These are phyloP conservation scores for Blastobotrys niveus DNA, from an alignment of 1,139 yeast species.

Conservation along the genomic window DNA sequence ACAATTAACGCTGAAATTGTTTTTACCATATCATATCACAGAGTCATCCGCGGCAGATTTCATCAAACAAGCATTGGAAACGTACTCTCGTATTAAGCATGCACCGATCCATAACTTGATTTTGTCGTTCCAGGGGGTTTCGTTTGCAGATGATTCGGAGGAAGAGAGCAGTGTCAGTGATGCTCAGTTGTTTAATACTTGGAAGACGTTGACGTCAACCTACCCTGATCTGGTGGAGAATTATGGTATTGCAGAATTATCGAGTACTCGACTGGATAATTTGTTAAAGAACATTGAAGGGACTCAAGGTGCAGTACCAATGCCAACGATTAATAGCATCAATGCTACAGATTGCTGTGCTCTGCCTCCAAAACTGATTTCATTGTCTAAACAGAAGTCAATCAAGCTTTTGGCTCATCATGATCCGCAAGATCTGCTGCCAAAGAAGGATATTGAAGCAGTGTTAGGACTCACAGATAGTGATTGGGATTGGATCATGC, in stretches of 20 bases:
- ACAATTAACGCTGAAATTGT: conserved; percentile 25
- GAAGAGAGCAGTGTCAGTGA: conserved; percentile 15
- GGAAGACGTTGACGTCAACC: conserved; percentile 22
- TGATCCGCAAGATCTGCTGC: conserved; percentile 27
- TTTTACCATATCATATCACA: conserved; percentile 20
- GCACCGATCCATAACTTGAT: conserved; percentile 22
- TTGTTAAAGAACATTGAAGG: conserved; percentile 19
- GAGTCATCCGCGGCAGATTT: conserved; percentile 13
- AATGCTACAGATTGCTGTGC: conserved; percentile 34
- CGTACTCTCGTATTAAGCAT: conserved; percentile 8
- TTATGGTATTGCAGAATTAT: conserved; percentile 32
- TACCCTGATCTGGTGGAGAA: conserved; percentile 16
- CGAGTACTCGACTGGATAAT: conserved; percentile 22
- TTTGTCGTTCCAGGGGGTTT: conserved; percentile 26
- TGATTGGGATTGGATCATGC: conserved; percentile 30
- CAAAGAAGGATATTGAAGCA: conserved; percentile 14
- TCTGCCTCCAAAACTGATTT: conserved; percentile 30
- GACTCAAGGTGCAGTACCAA: conserved; percentile 9
- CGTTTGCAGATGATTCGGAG: conserved; percentile 24
- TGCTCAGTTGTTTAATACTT: conserved; percentile 20
- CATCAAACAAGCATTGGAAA: conserved; percentile 18
- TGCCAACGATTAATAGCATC: conserved; percentile 30
- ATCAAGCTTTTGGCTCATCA: conserved; percentile 33
- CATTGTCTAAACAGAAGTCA: conserved; percentile 24
- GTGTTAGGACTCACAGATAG: conserved; percentile 3